Conservation (phyloP, 2,329 filamentous ascomycete species). For the Beauveria bassiana region DNA sequence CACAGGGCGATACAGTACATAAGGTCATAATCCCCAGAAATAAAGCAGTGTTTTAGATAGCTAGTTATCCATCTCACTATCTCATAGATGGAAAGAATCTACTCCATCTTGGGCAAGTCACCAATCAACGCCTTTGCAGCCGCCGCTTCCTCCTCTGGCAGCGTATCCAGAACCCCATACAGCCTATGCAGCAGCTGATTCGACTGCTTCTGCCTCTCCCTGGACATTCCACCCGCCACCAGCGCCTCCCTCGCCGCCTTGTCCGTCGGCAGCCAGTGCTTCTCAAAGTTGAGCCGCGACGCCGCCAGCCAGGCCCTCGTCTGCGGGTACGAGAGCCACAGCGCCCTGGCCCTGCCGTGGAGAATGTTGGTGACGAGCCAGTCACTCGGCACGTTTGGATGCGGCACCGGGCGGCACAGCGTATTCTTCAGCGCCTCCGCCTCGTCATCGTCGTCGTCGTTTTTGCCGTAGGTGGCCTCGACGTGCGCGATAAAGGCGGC, state of each 20-base stretch:
- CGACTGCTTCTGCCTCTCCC: not conserved
- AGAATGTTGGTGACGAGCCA: not conserved
- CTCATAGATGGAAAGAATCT: not conserved
- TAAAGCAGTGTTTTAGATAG: too few species aligned
- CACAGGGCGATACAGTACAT: too few species aligned
- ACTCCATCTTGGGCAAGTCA: not conserved
- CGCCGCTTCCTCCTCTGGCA: not conserved
- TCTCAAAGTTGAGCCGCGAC: not conserved
- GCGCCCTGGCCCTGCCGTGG: not conserved
- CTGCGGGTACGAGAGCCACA: not conserved
- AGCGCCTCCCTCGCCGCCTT: not conserved
- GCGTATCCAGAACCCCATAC: not conserved
- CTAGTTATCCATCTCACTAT: not conserved
- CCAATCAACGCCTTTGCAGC: constrained; percentile 1
- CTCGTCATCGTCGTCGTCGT: not conserved
- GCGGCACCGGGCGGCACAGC: not conserved
- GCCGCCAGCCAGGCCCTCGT: not conserved
- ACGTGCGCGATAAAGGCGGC: constrained; percentile 8
- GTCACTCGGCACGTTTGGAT: not conserved
- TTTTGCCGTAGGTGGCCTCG: not conserved
- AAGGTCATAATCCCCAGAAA: too few species aligned
- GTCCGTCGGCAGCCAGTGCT: not conserved
- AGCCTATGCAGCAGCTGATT: not conserved
- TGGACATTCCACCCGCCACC: not conserved
- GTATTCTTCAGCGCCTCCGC: not conserved